Evolutionary conservation across 2,329 filamentous ascomycete genomes (phyloP).

Genomic region (Cladobotryum protrusum): DNA sequence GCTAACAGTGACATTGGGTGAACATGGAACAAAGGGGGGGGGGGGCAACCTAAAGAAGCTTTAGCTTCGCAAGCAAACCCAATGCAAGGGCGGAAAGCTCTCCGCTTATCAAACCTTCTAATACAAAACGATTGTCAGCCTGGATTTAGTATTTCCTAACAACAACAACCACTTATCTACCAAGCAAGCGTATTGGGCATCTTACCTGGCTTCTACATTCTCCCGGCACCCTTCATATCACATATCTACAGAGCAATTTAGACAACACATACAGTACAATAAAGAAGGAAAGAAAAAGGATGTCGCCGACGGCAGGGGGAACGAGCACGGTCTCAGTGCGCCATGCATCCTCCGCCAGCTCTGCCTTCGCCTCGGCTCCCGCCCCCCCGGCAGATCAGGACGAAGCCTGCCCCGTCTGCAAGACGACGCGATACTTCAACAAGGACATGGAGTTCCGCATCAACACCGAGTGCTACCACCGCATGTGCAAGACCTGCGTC

Average conservation of each 20-base stretch:
- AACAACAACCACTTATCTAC: background rate
- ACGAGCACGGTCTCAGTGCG: conserved; percentile 25
- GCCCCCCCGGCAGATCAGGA: conserved; percentile 27
- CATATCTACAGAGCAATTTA: background rate
- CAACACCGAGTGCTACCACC: conserved; percentile 98
- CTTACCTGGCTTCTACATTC: background rate
- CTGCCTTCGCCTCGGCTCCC: conserved; percentile 11
- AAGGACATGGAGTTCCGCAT: conserved; percentile 90
- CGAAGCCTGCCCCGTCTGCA: conserved; percentile 95
- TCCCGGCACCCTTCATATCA: background rate
- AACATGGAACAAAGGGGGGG: background rate
- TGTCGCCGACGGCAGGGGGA: conserved; percentile 21
- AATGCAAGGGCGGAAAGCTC: conserved; percentile 9
- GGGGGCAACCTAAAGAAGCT: too few species aligned
- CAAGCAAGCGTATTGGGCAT: too few species aligned
- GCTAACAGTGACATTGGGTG: conserved; percentile 1
- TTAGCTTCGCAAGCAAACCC: too few species aligned
- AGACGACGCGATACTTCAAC: conserved; percentile 93
- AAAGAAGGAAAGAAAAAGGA: too few species aligned
- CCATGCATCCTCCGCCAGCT: conserved; percentile 13
- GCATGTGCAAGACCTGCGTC: conserved; percentile 95
- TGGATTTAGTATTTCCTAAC: too few species aligned
- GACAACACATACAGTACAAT: background rate
- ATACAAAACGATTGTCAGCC: conserved; percentile 8
- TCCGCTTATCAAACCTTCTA: background rate